Percentiles rank a stretch among this genome's conserved stretches.
Conservation (phyloP, 805 yeast genomes). For the Myxozyma udenii region DNA sequence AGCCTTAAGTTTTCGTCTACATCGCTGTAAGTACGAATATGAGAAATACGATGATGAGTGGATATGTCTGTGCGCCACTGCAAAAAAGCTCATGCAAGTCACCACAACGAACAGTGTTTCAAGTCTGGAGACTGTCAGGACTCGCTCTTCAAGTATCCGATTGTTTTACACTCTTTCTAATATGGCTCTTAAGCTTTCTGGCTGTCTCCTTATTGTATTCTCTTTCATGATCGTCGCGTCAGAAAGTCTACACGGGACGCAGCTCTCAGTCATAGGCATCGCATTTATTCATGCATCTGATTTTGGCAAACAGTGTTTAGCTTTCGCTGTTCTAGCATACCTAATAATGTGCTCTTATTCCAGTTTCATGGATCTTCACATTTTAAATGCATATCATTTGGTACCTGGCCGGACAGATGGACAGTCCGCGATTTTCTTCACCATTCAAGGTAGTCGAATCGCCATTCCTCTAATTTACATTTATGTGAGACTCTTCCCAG, state of each 20-base stretch:
- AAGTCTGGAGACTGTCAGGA: constrained; percentile 32
- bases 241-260: constrained; percentile 70
- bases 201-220: constrained; percentile 44
- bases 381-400: constrained; percentile 74
- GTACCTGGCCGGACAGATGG: constrained; percentile 71
- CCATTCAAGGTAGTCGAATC: constrained; percentile 75
- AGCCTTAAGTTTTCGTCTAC: constrained; percentile 51
- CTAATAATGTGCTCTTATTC: constrained; percentile 68
- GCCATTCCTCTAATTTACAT: constrained; percentile 81
- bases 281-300: constrained; percentile 42
- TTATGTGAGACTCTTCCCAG: constrained; percentile 61
- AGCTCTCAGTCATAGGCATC: constrained; percentile 57
- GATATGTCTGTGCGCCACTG: constrained; percentile 48
- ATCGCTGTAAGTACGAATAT: constrained; percentile 50
- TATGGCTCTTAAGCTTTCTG: constrained; percentile 49
- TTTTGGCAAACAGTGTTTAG: constrained; percentile 43
- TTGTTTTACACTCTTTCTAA: constrained; percentile 45
- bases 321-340: constrained; percentile 52
- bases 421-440: constrained; percentile 70
- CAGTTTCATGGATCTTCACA: constrained; percentile 61
- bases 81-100: constrained; percentile 55
- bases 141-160: constrained; percentile 44
- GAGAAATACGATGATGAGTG: constrained; percentile 59
- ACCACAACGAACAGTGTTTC: constrained; percentile 34
- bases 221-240: constrained; percentile 65